Evolutionary conservation across 495 filamentous ascomycete genomes (phyloP).

Genomic region (Saxophila tyrrhenica): DNA sequence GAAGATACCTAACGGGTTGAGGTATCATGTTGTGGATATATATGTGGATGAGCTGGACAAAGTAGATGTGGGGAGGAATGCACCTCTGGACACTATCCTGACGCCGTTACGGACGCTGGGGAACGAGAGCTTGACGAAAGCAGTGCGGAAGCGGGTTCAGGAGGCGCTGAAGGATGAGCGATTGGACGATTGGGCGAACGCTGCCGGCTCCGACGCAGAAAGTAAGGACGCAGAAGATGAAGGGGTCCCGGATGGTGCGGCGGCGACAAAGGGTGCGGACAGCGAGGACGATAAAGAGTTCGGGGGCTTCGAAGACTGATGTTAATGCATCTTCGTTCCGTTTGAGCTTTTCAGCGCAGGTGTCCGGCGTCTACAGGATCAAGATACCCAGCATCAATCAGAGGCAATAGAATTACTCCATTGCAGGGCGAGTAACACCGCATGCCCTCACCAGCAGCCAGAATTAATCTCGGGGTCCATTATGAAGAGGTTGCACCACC

Average conservation of each 20-base stretch:
- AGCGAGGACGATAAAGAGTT: constrained; percentile 47
- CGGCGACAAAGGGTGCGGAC: neutral
- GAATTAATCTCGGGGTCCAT: neutral
- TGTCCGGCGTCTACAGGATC: constrained; percentile 2
- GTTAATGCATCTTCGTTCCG: neutral
- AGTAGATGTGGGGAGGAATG: constrained; percentile 48
- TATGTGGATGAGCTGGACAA: constrained; percentile 64
- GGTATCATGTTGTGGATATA: constrained; percentile 81
- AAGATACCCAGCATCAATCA: neutral
- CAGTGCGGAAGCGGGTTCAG: constrained; percentile 56
- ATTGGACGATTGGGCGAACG: constrained; percentile 45
- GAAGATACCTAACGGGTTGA: constrained; percentile 64
- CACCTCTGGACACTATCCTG: constrained; percentile 43
- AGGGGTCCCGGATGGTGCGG: constrained; percentile 4
- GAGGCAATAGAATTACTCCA: too few relatives aligned
- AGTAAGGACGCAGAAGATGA: constrained; percentile 51
- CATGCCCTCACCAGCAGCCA: too few relatives aligned
- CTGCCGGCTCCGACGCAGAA: constrained; percentile 35
- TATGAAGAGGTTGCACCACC: neutral
- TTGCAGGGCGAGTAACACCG: too few relatives aligned
- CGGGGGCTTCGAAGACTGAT: constrained; percentile 59
- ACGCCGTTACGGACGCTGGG: constrained; percentile 46
- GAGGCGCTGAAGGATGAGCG: constrained; percentile 68
- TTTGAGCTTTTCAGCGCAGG: constrained; percentile 15
- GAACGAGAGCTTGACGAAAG: constrained; percentile 52